Evolutionary conservation across 1,139 yeast species (phyloP).

Genomic region (Pneumocystis murina): DNA sequence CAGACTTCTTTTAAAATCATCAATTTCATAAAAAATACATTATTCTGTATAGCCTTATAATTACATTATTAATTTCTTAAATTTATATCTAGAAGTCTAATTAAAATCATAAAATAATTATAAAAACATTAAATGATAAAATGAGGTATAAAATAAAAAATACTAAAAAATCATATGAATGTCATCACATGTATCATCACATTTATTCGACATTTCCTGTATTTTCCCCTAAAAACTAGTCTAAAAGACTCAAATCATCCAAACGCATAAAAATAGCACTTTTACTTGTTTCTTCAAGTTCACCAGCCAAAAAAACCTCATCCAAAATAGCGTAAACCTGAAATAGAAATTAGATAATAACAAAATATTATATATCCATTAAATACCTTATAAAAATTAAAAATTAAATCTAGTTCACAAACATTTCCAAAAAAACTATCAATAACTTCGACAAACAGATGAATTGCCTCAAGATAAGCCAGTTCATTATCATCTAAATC

Average conservation of each 20-base stretch:
- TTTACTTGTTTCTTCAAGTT: slow-evolving; percentile 59
- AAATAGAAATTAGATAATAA: not conserved
- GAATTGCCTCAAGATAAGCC: slow-evolving; percentile 68
- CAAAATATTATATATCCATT: not conserved
- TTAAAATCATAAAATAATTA: not conserved
- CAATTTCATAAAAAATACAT: not conserved
- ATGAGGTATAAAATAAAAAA: no score
- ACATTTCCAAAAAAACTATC: slow-evolving; percentile 79
- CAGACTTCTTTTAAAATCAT: not conserved
- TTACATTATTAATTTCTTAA: not conserved
- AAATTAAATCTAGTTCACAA: slow-evolving; percentile 85
- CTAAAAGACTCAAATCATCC: slow-evolving; percentile 26
- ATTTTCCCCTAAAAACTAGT: slow-evolving; percentile 8
- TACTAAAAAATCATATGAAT: not conserved
- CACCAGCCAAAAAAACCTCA: slow-evolving; percentile 67
- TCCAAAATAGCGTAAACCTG: slow-evolving; percentile 50
- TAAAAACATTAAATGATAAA: no score
- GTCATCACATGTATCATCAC: not conserved
- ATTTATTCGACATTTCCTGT: not conserved
- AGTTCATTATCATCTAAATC: slow-evolving; percentile 67
- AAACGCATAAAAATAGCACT: slow-evolving; percentile 38
- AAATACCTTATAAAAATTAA: slow-evolving; percentile 48
- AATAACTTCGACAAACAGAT: slow-evolving; percentile 73
- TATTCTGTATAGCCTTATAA: not conserved
- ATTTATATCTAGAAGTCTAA: not conserved